Evolutionary conservation across 495 filamentous ascomycete genomes (phyloP), one percentile per base, ranked within the genome.

Genomic region (Trypethelium eluteriae): DNA sequence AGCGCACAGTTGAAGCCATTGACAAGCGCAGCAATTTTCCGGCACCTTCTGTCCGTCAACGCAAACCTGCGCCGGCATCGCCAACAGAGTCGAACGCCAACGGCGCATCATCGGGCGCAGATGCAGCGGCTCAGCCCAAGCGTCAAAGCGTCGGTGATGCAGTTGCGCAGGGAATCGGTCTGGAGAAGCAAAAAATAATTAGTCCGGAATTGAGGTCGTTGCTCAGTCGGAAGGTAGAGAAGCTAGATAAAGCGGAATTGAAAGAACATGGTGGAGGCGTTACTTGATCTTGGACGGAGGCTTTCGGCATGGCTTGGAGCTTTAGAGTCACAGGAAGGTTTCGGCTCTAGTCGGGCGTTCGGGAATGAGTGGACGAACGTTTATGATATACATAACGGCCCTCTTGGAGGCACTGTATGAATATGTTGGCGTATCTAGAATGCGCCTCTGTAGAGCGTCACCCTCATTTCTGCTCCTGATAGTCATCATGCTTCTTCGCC

Each of bases 1-100:
- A 93, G 70, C 83, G 91, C 38, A 85, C 89, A 0, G 86, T 99
- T 38, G 91, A 98, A 68, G 88, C 89, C 7, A 86, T 94, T 44
- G 94, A 99, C 73, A 84, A 86, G 71, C 96, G 92, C 73, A 86
- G 89, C 67, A 88, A 87, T 49, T 93, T 93, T 72, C 94, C 94
- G 5, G 80, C 84, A 0, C 80, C 85, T 0, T 82, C 88, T 7
- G 75, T 83, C 38, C 76, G 82, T 38, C 86, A 86, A 67, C 79
- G 85, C 36, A 67, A 74, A 50, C 69, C 75, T 62, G 53, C 62
- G 50, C 64, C 75, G 32, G 70, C 72, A 4, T 66, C 68, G 25
- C 6, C 53, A 34, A 34, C n/a, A 34, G 53, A 36, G 11, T n/a
- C 53, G 36, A 59, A 36, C 7, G 18, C 53, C 18, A 59, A 59